Conservation (phyloP, 169 alveolate species). For the Babesia caballi region DNA sequence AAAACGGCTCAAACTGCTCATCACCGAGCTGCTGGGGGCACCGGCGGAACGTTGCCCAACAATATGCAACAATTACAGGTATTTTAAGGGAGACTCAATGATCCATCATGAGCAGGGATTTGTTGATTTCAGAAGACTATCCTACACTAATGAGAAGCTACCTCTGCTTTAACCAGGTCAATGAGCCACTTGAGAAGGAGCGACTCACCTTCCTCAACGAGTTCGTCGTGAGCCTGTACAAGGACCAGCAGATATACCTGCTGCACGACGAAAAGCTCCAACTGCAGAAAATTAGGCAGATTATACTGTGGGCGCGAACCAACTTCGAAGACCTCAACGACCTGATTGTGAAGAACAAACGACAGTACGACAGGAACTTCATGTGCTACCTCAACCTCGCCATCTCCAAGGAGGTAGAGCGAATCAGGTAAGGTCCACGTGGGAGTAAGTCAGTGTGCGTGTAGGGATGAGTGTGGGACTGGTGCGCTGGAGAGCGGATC, state of each 20-base stretch:
- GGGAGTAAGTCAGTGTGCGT: background rate
- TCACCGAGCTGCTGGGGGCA: constrained; percentile 39
- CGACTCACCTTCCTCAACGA: constrained; percentile 30
- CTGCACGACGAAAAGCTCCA: constrained; percentile 58
- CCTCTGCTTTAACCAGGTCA: background rate
- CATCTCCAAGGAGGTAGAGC: constrained; percentile 55
- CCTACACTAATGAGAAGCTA: constrained; percentile 61
- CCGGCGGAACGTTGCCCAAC: constrained; percentile 21
- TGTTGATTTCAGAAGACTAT: constrained; percentile 59
- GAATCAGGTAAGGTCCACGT: constrained; percentile 22
- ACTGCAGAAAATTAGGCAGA: constrained; percentile 59
- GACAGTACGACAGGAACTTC: constrained; percentile 60
- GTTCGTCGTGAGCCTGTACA: constrained; percentile 60
- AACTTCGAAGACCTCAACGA: constrained; percentile 52
- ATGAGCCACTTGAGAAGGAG: constrained; percentile 25
- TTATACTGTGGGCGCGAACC: constrained; percentile 64
- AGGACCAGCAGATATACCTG: constrained; percentile 60
- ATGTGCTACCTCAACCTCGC: constrained; percentile 59
- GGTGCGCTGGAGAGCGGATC: constrained; percentile 10
- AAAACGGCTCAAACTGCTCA: constrained; percentile 25
- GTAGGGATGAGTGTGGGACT: background rate
- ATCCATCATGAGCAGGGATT: constrained; percentile 1
- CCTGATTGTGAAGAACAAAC: constrained; percentile 50
- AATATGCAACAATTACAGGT: constrained; percentile 56
- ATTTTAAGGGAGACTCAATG: background rate